Evolutionary conservation across 1,139 yeast species (phyloP).

Genomic region (Candida glucosophila): DNA sequence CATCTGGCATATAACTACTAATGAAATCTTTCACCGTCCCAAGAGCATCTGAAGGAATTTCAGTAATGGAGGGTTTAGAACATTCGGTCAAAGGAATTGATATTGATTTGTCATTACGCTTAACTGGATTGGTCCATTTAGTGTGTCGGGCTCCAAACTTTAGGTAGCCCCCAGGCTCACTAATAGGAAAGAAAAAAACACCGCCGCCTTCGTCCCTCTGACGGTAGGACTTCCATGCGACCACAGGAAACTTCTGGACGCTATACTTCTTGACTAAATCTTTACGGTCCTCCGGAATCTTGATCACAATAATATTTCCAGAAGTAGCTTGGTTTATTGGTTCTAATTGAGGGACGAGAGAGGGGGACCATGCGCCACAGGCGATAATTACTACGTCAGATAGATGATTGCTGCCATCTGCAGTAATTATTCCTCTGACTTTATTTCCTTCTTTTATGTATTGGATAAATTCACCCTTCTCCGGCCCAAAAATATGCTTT

Average conservation of each 20-base stretch:
- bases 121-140: not conserved
- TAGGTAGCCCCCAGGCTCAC: slow-evolving; percentile 2
- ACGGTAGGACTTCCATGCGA: slow-evolving; percentile 12
- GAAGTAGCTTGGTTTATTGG: slow-evolving; percentile 25
- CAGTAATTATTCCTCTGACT: not conserved
- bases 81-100: not conserved
- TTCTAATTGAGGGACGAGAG: slow-evolving; percentile 19
- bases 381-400: slow-evolving; percentile 25
- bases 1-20: slow-evolving; percentile 2
- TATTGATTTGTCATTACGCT: not conserved
- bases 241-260: slow-evolving; percentile 15
- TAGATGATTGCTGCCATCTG: slow-evolving; percentile 2
- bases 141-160: slow-evolving; percentile 1
- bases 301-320: slow-evolving; percentile 20
- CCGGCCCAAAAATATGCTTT: slow-evolving; percentile 4
- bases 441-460: not conserved
- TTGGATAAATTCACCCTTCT: not conserved
- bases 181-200: slow-evolving; percentile 4
- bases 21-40: slow-evolving; percentile 1
- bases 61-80: not conserved
- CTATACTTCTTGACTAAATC: slow-evolving; percentile 19
- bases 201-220: slow-evolving; percentile 4
- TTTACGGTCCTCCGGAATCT: slow-evolving; percentile 18
- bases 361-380: slow-evolving; percentile 32
- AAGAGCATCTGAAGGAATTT: not conserved